Percentiles rank a stretch among this genome's conserved stretches.
Conservation (phyloP, 1,139 yeast genomes). For the Zygoascus sp. region DNA sequence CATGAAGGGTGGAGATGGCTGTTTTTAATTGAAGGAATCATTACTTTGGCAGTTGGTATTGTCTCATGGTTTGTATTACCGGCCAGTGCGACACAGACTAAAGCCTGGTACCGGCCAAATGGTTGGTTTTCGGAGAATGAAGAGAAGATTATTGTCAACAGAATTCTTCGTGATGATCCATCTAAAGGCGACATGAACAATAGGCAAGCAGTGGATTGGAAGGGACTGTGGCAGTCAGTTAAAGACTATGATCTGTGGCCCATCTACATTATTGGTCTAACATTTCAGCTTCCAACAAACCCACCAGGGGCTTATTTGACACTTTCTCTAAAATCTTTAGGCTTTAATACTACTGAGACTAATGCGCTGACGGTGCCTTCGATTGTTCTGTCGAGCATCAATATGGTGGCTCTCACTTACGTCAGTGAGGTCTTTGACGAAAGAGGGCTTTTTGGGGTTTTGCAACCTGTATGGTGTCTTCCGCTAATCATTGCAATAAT, state of each 20-base stretch:
- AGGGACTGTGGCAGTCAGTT: constrained; percentile 41
- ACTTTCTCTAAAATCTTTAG: constrained; percentile 45
- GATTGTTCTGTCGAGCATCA: too few species aligned
- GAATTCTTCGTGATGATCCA: constrained; percentile 61
- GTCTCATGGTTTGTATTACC: constrained; percentile 13
- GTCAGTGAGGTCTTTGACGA: too few species aligned
- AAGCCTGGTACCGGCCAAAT: constrained; percentile 42
- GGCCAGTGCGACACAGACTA: constrained; percentile 12
- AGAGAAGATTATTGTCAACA: constrained; percentile 53
- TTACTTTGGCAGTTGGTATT: constrained; percentile 47
- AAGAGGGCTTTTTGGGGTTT: too few species aligned
- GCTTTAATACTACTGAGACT: too few species aligned
- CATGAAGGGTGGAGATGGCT: constrained; percentile 47
- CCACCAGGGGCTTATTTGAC: constrained; percentile 49
- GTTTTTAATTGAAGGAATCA: constrained; percentile 45
- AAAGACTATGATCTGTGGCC: constrained; percentile 58
- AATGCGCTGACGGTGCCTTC: too few species aligned
- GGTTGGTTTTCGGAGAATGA: constrained; percentile 63
- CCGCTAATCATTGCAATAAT: too few species aligned
- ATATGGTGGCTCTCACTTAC: too few species aligned
- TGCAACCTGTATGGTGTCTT: too few species aligned
- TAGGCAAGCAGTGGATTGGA: constrained; percentile 48
- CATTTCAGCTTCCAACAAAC: constrained; percentile 40
- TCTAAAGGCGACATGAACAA: constrained; percentile 65
- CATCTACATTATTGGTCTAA: constrained; percentile 47